Conservation (phyloP, 345 rosid genomes). For the Crucihimalaya himalaica region DNA sequence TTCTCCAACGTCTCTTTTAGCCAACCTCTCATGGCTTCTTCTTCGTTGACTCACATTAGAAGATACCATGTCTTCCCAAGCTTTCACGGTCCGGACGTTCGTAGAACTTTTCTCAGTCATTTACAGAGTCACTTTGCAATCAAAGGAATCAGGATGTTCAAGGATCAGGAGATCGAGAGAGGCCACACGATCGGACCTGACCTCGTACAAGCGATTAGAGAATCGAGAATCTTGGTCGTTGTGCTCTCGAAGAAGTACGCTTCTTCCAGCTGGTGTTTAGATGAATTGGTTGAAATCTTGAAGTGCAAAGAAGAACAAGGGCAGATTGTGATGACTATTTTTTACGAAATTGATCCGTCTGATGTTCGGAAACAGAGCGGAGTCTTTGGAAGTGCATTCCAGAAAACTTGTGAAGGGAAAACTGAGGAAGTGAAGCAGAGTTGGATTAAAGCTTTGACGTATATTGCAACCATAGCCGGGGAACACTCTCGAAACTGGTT, state of each 20-base stretch:
- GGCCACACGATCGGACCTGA: slow-evolving; percentile 6
- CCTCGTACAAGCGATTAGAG: slow-evolving; percentile 1
- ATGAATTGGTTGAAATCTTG: neutral
- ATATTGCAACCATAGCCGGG: neutral
- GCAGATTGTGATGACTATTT: neutral
- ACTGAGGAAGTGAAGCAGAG: neutral
- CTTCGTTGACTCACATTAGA: neutral
- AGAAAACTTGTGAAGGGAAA: neutral
- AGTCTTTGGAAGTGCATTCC: neutral
- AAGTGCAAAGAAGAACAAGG: neutral
- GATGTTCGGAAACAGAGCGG: neutral
- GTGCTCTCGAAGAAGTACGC: neutral
- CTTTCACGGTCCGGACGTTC: neutral
- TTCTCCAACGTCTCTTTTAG: no score
- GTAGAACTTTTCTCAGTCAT: neutral
- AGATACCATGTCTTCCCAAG: neutral
- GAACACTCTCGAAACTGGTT: neutral
- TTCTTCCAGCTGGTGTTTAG: neutral
- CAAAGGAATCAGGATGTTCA: neutral
- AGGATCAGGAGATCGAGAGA: neutral
- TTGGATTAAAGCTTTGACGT: neutral
- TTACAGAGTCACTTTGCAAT: neutral
- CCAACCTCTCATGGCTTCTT: no score
- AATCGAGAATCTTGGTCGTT: neutral
- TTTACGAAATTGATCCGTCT: neutral